phyloP scores from a whole-genome alignment of 2,329 filamentous ascomycete genomes.

The Fusarium tuaranense region DNA sequence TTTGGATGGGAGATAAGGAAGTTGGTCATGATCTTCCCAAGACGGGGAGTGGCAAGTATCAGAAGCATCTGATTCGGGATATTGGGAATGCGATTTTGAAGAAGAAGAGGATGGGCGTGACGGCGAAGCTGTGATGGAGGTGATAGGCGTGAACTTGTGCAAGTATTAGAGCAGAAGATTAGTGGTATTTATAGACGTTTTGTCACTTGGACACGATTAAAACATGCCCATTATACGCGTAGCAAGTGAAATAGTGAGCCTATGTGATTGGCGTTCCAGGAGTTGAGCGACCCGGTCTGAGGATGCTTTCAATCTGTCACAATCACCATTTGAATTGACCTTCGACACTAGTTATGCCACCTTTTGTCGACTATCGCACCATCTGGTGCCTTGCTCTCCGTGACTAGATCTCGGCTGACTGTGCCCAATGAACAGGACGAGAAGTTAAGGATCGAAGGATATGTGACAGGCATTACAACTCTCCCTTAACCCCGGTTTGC shows the following conservation, averaged over 20 bases:
- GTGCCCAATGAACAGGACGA: no score
- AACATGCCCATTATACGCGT: no score
- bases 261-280: neutral
- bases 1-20: constrained; percentile 12
- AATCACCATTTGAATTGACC: neutral
- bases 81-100: constrained; percentile 5
- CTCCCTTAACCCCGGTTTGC: neutral
- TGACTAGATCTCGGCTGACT: neutral
- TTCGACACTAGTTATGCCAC: neutral
- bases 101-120: neutral
- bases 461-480: neutral
- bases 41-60: constrained; percentile 18
- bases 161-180: neutral
- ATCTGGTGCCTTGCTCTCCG: neutral
- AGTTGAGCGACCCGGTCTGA: neutral
- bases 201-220: neutral
- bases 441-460: neutral
- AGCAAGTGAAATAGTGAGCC: neutral
- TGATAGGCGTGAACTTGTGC: neutral
- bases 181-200: neutral
- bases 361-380: neutral
- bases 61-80: constrained; percentile 14
- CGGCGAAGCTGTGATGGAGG: neutral
- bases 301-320: neutral
- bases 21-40: neutral